Conservation (phyloP, 176 grass and related monocot genomes). For the Carex myosuroides region DNA sequence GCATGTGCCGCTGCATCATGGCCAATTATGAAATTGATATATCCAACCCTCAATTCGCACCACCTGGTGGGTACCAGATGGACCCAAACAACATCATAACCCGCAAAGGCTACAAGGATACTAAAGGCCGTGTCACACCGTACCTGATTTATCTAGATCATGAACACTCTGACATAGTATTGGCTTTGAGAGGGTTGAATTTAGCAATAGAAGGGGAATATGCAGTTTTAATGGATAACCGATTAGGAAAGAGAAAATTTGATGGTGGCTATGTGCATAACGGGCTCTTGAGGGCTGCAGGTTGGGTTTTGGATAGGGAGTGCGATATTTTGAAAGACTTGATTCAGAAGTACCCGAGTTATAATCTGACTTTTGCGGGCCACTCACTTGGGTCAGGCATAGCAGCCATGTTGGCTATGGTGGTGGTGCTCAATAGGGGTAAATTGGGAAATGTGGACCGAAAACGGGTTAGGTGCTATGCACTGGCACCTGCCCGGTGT, state of each 20-base stretch:
- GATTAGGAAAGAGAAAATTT: slow-evolving; percentile 67
- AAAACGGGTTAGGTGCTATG: slow-evolving; percentile 55
- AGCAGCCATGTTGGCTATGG: slow-evolving; percentile 71
- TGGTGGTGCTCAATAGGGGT: slow-evolving; percentile 61
- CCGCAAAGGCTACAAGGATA: slow-evolving; percentile 53
- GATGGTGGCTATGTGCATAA: slow-evolving; percentile 89
- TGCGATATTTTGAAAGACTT: slow-evolving; percentile 58
- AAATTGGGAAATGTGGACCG: slow-evolving; percentile 55
- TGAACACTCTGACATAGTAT: slow-evolving; percentile 55
- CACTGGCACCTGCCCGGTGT: slow-evolving; percentile 73
- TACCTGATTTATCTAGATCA: slow-evolving; percentile 90
- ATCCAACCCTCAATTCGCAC: slow-evolving; percentile 13
- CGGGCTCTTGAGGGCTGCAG: slow-evolving; percentile 64
- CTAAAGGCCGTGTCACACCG: slow-evolving; percentile 56
- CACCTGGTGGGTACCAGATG: slow-evolving; percentile 28
- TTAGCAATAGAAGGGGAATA: slow-evolving; percentile 68
- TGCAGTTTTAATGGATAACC: slow-evolving; percentile 75
- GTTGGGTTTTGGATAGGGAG: slow-evolving; percentile 65
- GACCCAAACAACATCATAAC: slow-evolving; percentile 37
- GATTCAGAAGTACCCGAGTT: slow-evolving; percentile 38
- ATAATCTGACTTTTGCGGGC: slow-evolving; percentile 77
- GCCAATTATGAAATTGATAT: slow-evolving; percentile 60
- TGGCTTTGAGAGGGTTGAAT: slow-evolving; percentile 73
- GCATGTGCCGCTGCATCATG: slow-evolving; percentile 85
- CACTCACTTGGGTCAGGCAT: slow-evolving; percentile 64